Base-by-base conservation (phyloP, 2,329 filamentous ascomycete species). In the Sclerotinia borealis region DNA sequence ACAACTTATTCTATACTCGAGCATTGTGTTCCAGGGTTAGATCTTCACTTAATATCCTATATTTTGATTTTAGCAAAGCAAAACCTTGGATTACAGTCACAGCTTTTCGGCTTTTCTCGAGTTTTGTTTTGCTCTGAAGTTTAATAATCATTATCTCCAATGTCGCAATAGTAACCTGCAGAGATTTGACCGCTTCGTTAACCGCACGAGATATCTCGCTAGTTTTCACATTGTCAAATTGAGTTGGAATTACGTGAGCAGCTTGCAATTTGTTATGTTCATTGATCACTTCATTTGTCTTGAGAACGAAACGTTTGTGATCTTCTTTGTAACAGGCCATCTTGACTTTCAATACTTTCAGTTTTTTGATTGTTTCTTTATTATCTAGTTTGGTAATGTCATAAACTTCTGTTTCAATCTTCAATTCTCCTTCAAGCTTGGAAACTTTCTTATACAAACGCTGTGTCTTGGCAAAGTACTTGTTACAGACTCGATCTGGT, bases 11-110 rank as follows among this genome's bases (percentile, higher is more conserved):
- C n/a, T n/a, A n/a, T n/a, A n/a, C n/a, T n/a, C n/a, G n/a, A n/a
- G n/a, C n/a, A n/a, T n/a, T n/a, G n/a, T n/a, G n/a, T n/a, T n/a
- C n/a, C n/a, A n/a, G n/a, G n/a, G 29, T 9, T 10, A 36, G 3
- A 51, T 0, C 0, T 4, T 8, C 6, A n/a, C 6, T 6, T 7
- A 17, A 13, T n/a, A 0, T 11, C 3, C 29, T 0, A 43, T 22
- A 43, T 7, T 43, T n/a, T n/a, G n/a, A n/a, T n/a, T n/a, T n/a
- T n/a, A n/a, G n/a, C 7, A 22, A 2, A 43, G 3, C 5, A 43
- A 22, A 43, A 22, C 10, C 41, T 8, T 43, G 8, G 22, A 10
- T n/a, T 22, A 11, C 6, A 4, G 11, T 19, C 1, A 22, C 11
- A 7, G 6, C n/a, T 36, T 51, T 31, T 22, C 15, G 10, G 3